Base-by-base conservation (phyloP, 2,329 filamentous ascomycete genomes). In the Neofusicoccum cordaticola region DNA sequence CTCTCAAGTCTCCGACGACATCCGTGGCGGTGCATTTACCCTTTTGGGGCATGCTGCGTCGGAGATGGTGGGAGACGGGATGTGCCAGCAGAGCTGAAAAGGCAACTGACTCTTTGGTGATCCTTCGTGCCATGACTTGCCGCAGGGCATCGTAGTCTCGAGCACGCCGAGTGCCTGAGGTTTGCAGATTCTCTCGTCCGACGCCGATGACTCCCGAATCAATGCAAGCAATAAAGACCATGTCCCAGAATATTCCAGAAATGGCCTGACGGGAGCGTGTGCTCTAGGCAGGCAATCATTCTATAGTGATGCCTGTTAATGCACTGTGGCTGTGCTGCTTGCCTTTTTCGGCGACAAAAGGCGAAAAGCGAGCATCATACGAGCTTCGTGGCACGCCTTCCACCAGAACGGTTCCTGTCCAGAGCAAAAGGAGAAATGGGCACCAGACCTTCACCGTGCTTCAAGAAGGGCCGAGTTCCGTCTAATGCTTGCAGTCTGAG, bases 1-100 rank as follows among this genome's bases (percentile, higher is more conserved):
- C 9, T 37, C 39, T 35, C 27, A 12, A 35, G 12, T 57, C 41
- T 58, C 56, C 56, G 56, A 45, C 22, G 31, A 7, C 41, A 58
- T 58, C 56, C 56, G 56, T 58, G 56, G 41, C 56, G 56, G 56
- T 58, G 22, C 56, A 58, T 35, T 45, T 58, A 22, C 56, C 56
- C n/a, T 5, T 45, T 58, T 35, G 7, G 56, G 56, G 4, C 56
- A 22, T 27, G 3, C 7, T 27, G 35, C 39, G 17, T 44, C 56
- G 56, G 56, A 58, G 56, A 58, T 58, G 56, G 56, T 22, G 45
- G 51, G 39, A 11, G 17, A 58, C 53, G 53, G 53, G 39, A 44
- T 45, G 53, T 58, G 53, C 39, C 53, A 44, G 53, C 4, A 15
- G 12, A 58, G 53, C 53, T 58, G 53, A 58, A 31, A n/a, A 34